A percentile compares a stretch with the other conserved stretches of the same genome.
These are phyloP conservation scores for Scheffersomyces titani DNA, from an alignment of 1,139 yeast species.

Conservation along the genomic window DNA sequence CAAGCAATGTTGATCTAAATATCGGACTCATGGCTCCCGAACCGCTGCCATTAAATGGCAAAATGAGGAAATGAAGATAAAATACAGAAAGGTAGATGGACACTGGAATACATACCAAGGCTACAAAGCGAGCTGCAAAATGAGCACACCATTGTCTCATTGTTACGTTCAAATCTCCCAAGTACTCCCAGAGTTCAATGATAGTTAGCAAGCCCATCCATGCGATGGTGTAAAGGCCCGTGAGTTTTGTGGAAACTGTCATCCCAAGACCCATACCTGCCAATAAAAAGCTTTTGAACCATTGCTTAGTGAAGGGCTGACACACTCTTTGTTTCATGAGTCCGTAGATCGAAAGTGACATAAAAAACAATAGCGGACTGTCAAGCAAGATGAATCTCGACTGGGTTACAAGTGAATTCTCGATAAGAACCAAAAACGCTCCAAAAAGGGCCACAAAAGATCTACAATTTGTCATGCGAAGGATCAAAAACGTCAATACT, in stretches of 20 bases:
- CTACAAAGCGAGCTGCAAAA: conserved; percentile 27
- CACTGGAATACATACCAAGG: conserved; percentile 49
- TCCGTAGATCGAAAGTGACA: conserved; percentile 43
- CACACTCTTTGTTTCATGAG: conserved; percentile 43
- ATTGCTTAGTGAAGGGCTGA: conserved; percentile 36
- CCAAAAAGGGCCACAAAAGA: conserved; percentile 45
- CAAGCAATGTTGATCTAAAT: conserved; percentile 55
- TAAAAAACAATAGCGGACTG: conserved; percentile 48
- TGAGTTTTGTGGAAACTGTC: conserved; percentile 50
- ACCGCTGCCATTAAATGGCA: conserved; percentile 53
- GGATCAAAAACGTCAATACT: conserved; percentile 45
- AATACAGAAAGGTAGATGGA: conserved; percentile 50
- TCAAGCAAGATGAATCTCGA: conserved; percentile 54
- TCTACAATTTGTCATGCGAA: conserved; percentile 50
- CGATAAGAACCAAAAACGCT: conserved; percentile 47
- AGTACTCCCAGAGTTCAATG: conserved; percentile 52
- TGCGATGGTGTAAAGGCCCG: conserved; percentile 52
- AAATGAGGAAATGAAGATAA: conserved; percentile 48
- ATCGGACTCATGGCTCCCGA: conserved; percentile 53
- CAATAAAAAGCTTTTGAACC: conserved; percentile 45
- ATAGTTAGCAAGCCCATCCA: conserved; percentile 51
- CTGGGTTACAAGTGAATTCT: conserved; percentile 55
- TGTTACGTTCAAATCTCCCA: conserved; percentile 57
- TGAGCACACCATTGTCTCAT: conserved; percentile 31
- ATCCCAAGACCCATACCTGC: conserved; percentile 58